Evolutionary conservation across 2,329 filamentous ascomycete genomes (phyloP).

Genomic region (Capronia epimyces): DNA sequence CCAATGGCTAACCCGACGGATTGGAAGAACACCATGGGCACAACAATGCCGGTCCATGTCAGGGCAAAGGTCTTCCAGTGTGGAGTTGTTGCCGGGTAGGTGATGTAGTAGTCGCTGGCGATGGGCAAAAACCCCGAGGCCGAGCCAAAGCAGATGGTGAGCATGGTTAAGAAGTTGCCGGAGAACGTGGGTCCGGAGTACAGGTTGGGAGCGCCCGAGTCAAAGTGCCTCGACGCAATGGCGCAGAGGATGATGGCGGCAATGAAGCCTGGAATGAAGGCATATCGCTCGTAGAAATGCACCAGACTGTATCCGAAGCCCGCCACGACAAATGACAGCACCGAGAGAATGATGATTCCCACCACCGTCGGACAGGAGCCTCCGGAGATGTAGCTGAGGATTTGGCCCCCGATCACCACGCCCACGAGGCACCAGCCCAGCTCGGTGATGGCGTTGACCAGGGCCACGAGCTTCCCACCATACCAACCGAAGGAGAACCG

Average conservation of each 20-base stretch:
- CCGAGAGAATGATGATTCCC: conserved; percentile 30
- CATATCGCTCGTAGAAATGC: conserved; percentile 29
- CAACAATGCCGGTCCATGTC: conserved; percentile 29
- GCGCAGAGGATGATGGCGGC: conserved; percentile 10
- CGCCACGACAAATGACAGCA: conserved; percentile 27
- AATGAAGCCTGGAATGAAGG: conserved; percentile 30
- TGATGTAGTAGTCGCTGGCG: conserved; percentile 30
- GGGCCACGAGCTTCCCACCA: conserved; percentile 26
- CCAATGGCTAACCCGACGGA: conserved; percentile 24
- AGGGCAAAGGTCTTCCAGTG: conserved; percentile 29
- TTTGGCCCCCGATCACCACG: conserved; percentile 32
- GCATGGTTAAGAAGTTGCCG: conserved; percentile 35
- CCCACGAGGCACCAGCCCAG: conserved; percentile 3
- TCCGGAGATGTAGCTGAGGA: conserved; percentile 32
- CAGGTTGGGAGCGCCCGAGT: conserved; percentile 6
- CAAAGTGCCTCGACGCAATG: conserved; percentile 4
- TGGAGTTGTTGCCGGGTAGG: conserved; percentile 28
- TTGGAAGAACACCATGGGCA: conserved; percentile 30
- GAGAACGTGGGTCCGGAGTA: conserved; percentile 10
- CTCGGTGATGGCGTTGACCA: not conserved
- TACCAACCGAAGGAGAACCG: conserved; percentile 30
- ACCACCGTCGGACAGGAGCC: conserved; percentile 28
- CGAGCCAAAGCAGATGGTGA: conserved; percentile 36
- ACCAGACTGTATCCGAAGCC: conserved; percentile 29
- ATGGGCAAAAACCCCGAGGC: conserved; percentile 30